Conservation (phyloP, 2,329 filamentous ascomycete genomes). For the Scedosporium dehoogii region DNA sequence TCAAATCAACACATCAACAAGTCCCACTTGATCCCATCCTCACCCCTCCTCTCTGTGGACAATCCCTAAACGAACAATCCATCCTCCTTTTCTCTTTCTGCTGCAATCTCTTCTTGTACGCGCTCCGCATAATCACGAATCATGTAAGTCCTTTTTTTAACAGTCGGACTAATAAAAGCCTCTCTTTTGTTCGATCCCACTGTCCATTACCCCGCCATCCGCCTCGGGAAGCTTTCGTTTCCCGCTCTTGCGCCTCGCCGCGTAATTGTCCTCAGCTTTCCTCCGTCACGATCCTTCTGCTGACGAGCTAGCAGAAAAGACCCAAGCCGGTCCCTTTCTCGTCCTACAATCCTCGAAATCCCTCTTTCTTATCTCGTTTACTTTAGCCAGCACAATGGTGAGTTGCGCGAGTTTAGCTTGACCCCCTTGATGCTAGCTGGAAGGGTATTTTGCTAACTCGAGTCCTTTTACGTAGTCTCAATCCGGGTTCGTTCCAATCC, state of each 20-base stretch:
- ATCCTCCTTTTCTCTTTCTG: not conserved
- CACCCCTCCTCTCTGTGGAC: not conserved
- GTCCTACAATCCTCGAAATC: not conserved
- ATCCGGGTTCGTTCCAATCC: conserved; percentile 46
- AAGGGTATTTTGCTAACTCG: not conserved
- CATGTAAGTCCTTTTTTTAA: no score
- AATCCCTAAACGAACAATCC: not conserved
- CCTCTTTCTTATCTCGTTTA: not conserved
- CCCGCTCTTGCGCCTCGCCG: no score
- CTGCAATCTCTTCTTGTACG: not conserved
- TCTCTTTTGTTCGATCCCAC: no score
- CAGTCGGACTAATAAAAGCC: not conserved
- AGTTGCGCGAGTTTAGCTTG: not conserved
- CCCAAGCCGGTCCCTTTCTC: not conserved
- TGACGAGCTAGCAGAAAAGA: not conserved
- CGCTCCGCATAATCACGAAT: no score
- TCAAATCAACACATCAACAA: not conserved
- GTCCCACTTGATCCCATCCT: not conserved
- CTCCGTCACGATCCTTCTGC: not conserved
- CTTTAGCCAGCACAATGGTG: conserved; percentile 2
- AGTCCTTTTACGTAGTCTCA: conserved; percentile 41
- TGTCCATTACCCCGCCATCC: no score
- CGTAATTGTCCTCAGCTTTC: not conserved
- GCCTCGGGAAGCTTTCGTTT: no score
- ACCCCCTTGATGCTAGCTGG: not conserved